Base-by-base conservation (phyloP, 108 stramenopile species). In the Fragilariopsis cylindrus region DNA sequence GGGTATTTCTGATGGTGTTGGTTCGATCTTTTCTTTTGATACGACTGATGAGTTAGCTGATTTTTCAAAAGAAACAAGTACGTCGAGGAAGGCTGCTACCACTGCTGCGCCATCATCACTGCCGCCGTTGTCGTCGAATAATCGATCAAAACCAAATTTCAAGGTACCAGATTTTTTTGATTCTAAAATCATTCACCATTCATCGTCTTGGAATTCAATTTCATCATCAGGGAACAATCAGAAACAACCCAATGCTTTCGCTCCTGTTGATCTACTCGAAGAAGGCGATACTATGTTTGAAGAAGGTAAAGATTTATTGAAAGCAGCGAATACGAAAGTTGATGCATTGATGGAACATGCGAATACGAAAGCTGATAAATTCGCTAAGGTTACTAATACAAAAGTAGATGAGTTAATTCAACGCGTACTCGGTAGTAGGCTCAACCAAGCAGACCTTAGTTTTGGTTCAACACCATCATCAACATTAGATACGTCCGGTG, bases 31-130 rank as follows among this genome's bases (percentile, higher is more conserved):
- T 19, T 68, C 49, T 48, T 68, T 48, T 48, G 67, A 68, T n/a
- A 52, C 67, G 19, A 50, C 48, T 41, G 67, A 50, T 7, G 67
- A 68, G 45, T 19, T 68, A 48, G 49, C 67, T n/a, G 67, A 68
- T 18, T 50, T 52, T 68, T 39, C 67, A 16, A 52, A 21, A 39
- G 12, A 19, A 41, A 50, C 18, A 7, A 68, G 18, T 30, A 30
- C 30, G 30, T 30, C 30, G 30, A 30, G 30, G 30, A 30, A 30
- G 30, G 30, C 30, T 30, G 30, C 30, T 30, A 60, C 18, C 12
- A 60, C 15, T 30, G 60, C 60, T 11, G 21, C n/a, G 18, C 9
- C 60, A 30, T 15, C 60, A 60, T 9, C 18, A 12, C 60, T 13
- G 15, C 13, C 13, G 15, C 52, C 13, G 11, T 11, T 7, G 16